Percentiles rank a stretch among this genome's conserved stretches.
Evolutionary conservation across 305 asterid genomes (phyloP).

Genomic region (Fraxinus baroniana): DNA sequence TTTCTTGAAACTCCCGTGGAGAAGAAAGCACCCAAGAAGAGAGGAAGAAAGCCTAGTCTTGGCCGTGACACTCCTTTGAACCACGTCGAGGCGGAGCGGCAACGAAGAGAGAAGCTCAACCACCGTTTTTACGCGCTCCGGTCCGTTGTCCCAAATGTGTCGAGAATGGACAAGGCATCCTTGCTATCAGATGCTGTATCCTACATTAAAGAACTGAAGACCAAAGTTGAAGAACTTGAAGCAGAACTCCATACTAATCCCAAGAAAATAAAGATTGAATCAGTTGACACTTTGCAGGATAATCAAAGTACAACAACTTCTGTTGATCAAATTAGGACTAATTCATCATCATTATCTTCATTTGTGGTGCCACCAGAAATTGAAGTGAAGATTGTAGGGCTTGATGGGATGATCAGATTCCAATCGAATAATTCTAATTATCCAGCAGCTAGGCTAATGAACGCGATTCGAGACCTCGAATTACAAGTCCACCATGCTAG

Average conservation of each 20-base stretch:
- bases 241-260: neutral
- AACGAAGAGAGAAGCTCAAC: slow-evolving; percentile 64
- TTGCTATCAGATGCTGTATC: slow-evolving; percentile 62
- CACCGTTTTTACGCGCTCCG: slow-evolving; percentile 67
- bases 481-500: slow-evolving; percentile 76
- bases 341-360: neutral
- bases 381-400: slow-evolving; percentile 56
- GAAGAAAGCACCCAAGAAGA: slow-evolving; percentile 32
- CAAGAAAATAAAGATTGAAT: slow-evolving; percentile 29
- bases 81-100: slow-evolving; percentile 75
- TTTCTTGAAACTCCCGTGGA: slow-evolving; percentile 14
- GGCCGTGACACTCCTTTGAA: slow-evolving; percentile 37
- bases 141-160: slow-evolving; percentile 66
- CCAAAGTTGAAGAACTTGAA: slow-evolving; percentile 43
- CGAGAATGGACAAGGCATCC: slow-evolving; percentile 70
- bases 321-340: slow-evolving; percentile 16
- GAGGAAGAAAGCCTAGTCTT: slow-evolving; percentile 46
- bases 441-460: slow-evolving; percentile 69
- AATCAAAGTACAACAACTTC: slow-evolving; percentile 30
- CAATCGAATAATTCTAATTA: slow-evolving; percentile 52
- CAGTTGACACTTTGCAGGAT: slow-evolving; percentile 12
- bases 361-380: slow-evolving; percentile 27
- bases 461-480: slow-evolving; percentile 57
- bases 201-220: slow-evolving; percentile 51
- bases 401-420: slow-evolving; percentile 71